Conservation (phyloP, 352 stramenopile genomes). For the Pythium sp. region DNA sequence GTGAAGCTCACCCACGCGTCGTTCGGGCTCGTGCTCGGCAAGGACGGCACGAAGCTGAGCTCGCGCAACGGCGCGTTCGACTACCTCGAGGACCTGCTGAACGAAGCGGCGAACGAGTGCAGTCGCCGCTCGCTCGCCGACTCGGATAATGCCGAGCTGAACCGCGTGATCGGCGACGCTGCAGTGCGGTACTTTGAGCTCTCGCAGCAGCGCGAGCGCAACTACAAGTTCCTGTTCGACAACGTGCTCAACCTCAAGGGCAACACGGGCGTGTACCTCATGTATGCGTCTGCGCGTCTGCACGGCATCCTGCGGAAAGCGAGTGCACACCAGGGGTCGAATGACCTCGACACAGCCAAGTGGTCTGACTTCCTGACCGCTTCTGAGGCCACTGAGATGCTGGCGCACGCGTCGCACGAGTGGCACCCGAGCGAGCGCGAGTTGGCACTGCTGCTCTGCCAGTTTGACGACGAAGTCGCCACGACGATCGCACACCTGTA, state of each 20-base stretch:
- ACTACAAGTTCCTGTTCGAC: constrained; percentile 87
- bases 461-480: constrained; percentile 79
- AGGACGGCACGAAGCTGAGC: constrained; percentile 77
- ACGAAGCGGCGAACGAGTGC: constrained; percentile 63
- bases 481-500: constrained; percentile 54
- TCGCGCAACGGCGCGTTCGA: constrained; percentile 80
- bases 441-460: constrained; percentile 65
- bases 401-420: constrained; percentile 37
- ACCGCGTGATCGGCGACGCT: constrained; percentile 64
- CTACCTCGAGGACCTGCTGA: constrained; percentile 70
- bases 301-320: constrained; percentile 73
- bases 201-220: constrained; percentile 76
- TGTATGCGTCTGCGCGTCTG: constrained; percentile 76
- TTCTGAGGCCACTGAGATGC: constrained; percentile 30
- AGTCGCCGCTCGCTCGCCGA: constrained; percentile 52
- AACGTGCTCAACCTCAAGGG: constrained; percentile 79
- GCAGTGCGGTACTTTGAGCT: constrained; percentile 85
- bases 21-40: constrained; percentile 79
- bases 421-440: constrained; percentile 71
- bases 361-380: constrained; percentile 31
- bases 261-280: constrained; percentile 82
- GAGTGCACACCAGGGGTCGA: constrained; percentile 16
- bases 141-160: constrained; percentile 27
- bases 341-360: constrained; percentile 17
- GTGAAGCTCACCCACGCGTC: constrained; percentile 65